Evolutionary conservation across 176 grass and related monocot species (phyloP), one percentile per base, ranked within the genome.

Genomic region (Thinopyrum elongatum): DNA sequence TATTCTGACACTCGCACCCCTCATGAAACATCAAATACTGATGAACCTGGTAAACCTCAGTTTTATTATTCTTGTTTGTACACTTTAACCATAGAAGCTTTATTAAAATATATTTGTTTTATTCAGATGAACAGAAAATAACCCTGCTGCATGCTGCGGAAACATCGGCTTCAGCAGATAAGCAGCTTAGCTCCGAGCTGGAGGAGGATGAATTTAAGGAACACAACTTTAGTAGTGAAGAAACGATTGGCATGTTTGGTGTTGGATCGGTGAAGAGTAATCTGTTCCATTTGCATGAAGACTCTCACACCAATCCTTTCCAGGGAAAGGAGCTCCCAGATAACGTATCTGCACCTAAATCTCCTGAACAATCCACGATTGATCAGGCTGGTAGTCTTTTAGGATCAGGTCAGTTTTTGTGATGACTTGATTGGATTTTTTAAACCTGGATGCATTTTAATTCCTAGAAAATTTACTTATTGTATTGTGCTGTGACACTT

Each of bases 11-110:
- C 55, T 63, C n/a, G 19, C 63, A 67, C 15, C 16, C 15, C 14
- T 2, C 30, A 57, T 31, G 69, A 53, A 63, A 64, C 74, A 31
- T 76, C 31, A 12, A 33, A 30, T 41, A 57, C 19, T 14, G 7
- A 35, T 23, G 46, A 27, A 65, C 5, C 46, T 53, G 81, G 87
- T 88, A 88, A 72, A 39, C n/a, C 7, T 68, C 15, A 53, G 36
- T 17, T 79, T 81, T 44, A 55, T 80, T 80, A 55, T 25, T 55
- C 22, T 84, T 73, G 42, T 13, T 85, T 77, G 65, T 74, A 19
- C 14, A 28, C 36, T 67, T 65, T 8, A 60, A 33, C 33, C 8
- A 23, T 62, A 62, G 27, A 76, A 77, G 4, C n/a, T 80, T 49
- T 80, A 8, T 64, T 70, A 13, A 33, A 7, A 69, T 71, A 36